Base-by-base conservation (phyloP, 225 moss, liverwort and hornwort species). In the Pseudisothecium myosuroides region DNA sequence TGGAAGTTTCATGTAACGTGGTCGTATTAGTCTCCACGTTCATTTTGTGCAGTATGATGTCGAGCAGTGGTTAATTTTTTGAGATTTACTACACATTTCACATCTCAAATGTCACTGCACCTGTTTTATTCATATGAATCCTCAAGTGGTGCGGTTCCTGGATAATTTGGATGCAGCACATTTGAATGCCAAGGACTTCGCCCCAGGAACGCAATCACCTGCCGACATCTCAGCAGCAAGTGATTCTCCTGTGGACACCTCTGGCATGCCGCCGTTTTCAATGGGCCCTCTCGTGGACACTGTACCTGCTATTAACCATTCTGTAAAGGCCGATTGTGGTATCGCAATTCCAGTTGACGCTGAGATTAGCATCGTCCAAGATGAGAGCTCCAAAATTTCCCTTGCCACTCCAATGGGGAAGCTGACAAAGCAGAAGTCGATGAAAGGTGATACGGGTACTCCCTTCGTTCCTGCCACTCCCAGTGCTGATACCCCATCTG, bases 391-490 rank as follows among this genome's bases (percentile, higher is more conserved):
- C 37, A 89, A 87, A 34, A 14, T 58, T 62, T n/a, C 74, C 27
- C 56, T 54, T 45, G 83, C 64, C 22, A 90, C 93, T 60, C 89
- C 92, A 72, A 64, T 75, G 17, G 89, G 85, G 60, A 71, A 36
- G 56, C 63, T 83, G 43, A 50, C 76, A 37, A 91, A 78, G 83
- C 90, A 89, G 83, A 94, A 66, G 62, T 82, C 83, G 23, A 85
- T 87, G 85, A 92, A 71, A 89, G 85, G 75, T 69, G 92, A 54
- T 9, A 10, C 60, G 41, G 39, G 43, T 45, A 68, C 88, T 47
- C 59, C 78, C 7, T 75, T 82, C 13, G 63, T 87, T 36, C 61
- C 89, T 72, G 86, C 84, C 34, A 90, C 92, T 65, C 94, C 94
- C 39, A 85, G 85, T 87, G 50, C 41, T 65, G 79, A 54, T 47